Evolutionary conservation across 2,329 filamentous ascomycete species (phyloP).

Genomic region (Neurospora sp.): DNA sequence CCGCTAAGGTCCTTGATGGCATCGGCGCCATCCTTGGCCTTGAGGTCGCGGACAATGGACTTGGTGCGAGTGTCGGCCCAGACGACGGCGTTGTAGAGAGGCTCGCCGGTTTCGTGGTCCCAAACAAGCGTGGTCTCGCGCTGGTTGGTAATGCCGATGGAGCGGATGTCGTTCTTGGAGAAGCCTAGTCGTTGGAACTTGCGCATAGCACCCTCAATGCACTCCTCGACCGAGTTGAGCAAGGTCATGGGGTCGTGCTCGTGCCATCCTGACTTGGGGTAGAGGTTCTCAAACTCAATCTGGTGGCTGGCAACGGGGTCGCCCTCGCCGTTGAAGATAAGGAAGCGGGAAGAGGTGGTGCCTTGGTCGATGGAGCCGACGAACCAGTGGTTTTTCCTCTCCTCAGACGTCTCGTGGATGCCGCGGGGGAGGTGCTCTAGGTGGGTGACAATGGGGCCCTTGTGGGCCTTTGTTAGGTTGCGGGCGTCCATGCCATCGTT

Average conservation of each 20-base stretch:
- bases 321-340: conserved; percentile 77
- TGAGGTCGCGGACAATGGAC: conserved; percentile 64
- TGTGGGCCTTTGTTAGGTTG: not conserved
- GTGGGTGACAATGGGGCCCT: not conserved
- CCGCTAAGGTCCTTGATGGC: conserved; percentile 63
- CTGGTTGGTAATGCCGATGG: conserved; percentile 83
- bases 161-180: conserved; percentile 57
- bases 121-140: conserved; percentile 81
- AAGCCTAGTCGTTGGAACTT: conserved; percentile 64
- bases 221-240: conserved; percentile 63
- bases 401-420: conserved; percentile 18
- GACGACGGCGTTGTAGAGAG: conserved; percentile 75
- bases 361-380: conserved; percentile 87
- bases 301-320: conserved; percentile 75
- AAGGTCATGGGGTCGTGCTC: conserved; percentile 79
- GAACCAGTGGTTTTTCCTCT: conserved; percentile 41
- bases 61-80: conserved; percentile 83
- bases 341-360: conserved; percentile 80
- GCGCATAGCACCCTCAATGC: conserved; percentile 67
- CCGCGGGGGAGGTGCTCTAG: conserved; percentile 18
- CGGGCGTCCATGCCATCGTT: not conserved
- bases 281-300: conserved; percentile 76
- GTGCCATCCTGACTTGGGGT: conserved; percentile 82
- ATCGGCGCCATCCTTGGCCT: conserved; percentile 56
- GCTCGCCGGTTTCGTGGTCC: conserved; percentile 71